These are phyloP conservation scores for Candida frijolesensis DNA, from an alignment of 1,139 yeast species.

Conservation along the genomic window DNA sequence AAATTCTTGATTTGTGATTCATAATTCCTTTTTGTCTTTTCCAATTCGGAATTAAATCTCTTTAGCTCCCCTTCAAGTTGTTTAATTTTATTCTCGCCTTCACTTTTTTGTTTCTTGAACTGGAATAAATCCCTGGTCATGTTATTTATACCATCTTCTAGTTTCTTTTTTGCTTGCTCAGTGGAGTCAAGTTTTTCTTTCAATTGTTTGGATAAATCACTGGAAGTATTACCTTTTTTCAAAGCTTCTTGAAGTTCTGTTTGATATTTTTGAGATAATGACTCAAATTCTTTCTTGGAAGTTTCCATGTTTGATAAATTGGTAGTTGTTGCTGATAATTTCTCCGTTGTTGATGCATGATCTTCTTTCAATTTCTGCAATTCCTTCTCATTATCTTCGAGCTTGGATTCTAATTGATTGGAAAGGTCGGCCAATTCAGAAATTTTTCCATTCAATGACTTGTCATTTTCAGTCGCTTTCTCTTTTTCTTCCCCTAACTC, in stretches of 20 bases:
- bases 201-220: slow-evolving; percentile 27
- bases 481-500: slow-evolving; percentile 29
- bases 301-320: slow-evolving; percentile 34
- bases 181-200: slow-evolving; percentile 30
- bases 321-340: slow-evolving; percentile 36
- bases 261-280: slow-evolving; percentile 27
- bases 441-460: slow-evolving; percentile 32
- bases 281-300: slow-evolving; percentile 35
- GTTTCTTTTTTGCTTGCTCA: slow-evolving; percentile 58
- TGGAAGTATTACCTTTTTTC: slow-evolving; percentile 24
- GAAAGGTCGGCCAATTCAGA: slow-evolving; percentile 22
- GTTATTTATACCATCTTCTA: slow-evolving; percentile 87
- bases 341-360: slow-evolving; percentile 27
- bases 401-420: slow-evolving; percentile 16
- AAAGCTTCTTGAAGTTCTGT: slow-evolving; percentile 33
- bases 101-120: slow-evolving; percentile 61
- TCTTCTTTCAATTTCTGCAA: slow-evolving; percentile 28
- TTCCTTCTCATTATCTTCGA: slow-evolving; percentile 12
- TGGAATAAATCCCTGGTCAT: slow-evolving; percentile 83
- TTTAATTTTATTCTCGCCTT: slow-evolving; percentile 47
- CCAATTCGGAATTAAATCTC: slow-evolving; percentile 22
- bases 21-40: slow-evolving; percentile 22
- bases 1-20: slow-evolving; percentile 25
- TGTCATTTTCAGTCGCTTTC: slow-evolving; percentile 26
- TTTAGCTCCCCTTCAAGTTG: slow-evolving; percentile 43